These are phyloP conservation scores for Solanum bulbocastanum DNA, from an alignment of 257 asterid genomes.

Conservation along the genomic window DNA sequence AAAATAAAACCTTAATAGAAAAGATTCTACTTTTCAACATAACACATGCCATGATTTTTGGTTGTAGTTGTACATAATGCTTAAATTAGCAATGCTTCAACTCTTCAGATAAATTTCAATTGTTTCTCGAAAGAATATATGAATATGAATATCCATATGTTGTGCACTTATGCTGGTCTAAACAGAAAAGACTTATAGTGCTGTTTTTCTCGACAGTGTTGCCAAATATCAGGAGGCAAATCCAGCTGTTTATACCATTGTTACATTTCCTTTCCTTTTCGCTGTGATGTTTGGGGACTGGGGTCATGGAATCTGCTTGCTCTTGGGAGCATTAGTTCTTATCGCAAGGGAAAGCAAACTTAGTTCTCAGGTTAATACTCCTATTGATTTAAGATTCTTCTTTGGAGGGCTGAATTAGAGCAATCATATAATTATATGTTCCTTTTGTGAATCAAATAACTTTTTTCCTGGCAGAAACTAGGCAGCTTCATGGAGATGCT, in stretches of 20 bases:
- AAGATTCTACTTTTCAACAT: neutral
- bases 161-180: neutral
- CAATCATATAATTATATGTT: neutral
- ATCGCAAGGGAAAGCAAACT: slow-evolving; percentile 13
- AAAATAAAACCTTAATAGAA: neutral
- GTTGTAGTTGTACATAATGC: neutral
- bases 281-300: slow-evolving; percentile 20
- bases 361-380: slow-evolving; percentile 66
- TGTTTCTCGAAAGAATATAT: neutral
- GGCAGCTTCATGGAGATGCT: slow-evolving; percentile 99
- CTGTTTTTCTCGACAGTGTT: slow-evolving; percentile 4
- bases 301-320: slow-evolving; percentile 17
- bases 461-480: slow-evolving; percentile 59
- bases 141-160: neutral
- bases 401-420: neutral
- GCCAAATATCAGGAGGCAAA: slow-evolving; percentile 12
- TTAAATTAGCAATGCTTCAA: neutral
- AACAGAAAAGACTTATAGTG: neutral
- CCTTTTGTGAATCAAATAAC: neutral
- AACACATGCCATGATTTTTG: neutral
- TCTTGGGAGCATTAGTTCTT: slow-evolving; percentile 6
- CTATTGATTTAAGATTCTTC: neutral
- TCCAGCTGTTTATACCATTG: slow-evolving; percentile 11
- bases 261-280: slow-evolving; percentile 13
- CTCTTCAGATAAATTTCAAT: neutral